Evolutionary conservation across 106 monocot genomes (phyloP).

Genomic region (Dioscorea alata): DNA sequence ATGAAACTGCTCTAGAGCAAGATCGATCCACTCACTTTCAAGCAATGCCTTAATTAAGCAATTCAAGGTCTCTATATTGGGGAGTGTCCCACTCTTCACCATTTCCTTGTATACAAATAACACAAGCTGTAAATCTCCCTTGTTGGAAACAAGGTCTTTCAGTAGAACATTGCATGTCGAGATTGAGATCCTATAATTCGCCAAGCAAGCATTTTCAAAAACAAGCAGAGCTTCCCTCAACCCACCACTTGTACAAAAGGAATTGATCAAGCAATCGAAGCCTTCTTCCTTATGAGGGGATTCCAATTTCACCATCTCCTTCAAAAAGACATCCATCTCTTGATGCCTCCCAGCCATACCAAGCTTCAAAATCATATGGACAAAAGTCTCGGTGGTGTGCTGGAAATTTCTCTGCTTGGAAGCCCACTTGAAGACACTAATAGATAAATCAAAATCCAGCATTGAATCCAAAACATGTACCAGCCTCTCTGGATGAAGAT

Average conservation of each 20-base stretch:
- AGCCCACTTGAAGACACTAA: conserved; percentile 27
- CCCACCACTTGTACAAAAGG: conserved; percentile 17
- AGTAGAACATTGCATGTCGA: conserved; percentile 40
- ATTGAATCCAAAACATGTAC: conserved; percentile 20
- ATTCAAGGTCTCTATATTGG: conserved; percentile 63
- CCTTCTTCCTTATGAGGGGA: conserved; percentile 10
- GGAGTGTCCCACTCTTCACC: conserved; percentile 49
- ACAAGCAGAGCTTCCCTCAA: conserved; percentile 29
- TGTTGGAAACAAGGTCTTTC: conserved; percentile 17
- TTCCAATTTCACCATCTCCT: conserved; percentile 43
- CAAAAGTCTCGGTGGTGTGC: conserved; percentile 19
- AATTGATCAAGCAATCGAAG: conserved; percentile 16
- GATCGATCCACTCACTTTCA: conserved; percentile 28
- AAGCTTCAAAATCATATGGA: conserved; percentile 19
- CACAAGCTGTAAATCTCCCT: conserved; percentile 18
- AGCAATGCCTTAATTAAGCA: conserved; percentile 39
- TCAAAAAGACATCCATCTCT: conserved; percentile 30
- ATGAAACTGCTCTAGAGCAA: conserved; percentile 45
- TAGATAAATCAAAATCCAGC: conserved; percentile 14
- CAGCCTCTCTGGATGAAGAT: conserved; percentile 21
- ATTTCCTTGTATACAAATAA: conserved; percentile 81
- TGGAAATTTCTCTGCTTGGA: conserved; percentile 29
- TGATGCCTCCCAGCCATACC: conserved; percentile 14
- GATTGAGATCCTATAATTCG: conserved; percentile 15
- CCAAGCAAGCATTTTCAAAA: conserved; percentile 26